Evolutionary conservation across 179 eudicot species (phyloP), one percentile per base, ranked within the genome.

Genomic region (Spergularia azorica): DNA sequence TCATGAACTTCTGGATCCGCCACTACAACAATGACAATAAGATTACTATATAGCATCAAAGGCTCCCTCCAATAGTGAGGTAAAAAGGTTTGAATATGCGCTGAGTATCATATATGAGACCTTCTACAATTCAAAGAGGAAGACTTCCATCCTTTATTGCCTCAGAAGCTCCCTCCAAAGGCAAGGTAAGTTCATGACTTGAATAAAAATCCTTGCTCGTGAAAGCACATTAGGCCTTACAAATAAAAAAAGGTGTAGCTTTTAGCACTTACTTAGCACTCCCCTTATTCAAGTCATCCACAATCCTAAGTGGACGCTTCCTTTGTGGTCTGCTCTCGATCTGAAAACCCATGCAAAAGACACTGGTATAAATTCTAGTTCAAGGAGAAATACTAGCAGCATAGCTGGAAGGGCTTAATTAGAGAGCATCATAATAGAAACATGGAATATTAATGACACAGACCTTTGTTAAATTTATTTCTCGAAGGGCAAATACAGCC

Each of bases 281-380:
- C 64, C 97, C 99, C 77, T 81, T 90, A 80, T 91, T 90, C 26
- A 89, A 83, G 89, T 90, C 98, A 82, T 93, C 99, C 61, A 96
- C 97, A 73, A 94, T 88, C 81, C 97, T 89, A 70, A 96, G 77
- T 9, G 99, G 98, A 15, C 90, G 88, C 77, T 87, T 91, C 79
- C 84, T 87, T 75, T 91, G 99, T 13, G 99, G 99, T 41, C 99
- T 93, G 85, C 99, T 96, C 83, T 96, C 99, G 60, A 96, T 94
- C 99, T 96, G 80, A 62, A 76, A 60, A 62, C 48, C 58, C 66
- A 52, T 57, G 72, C 51, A 75, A 61, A 39, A 56, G 12, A 3
- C 5, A 16, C 32, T 26, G 32, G 32, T 26, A 26, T 46, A 70
- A 60, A 56, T 17, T 43, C 72, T 73, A 67, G 58, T 18, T 17